Evolutionary conservation across 2,329 filamentous ascomycete genomes (phyloP), one percentile per base, ranked within the genome.

Genomic region (Stemphylium beticola): DNA sequence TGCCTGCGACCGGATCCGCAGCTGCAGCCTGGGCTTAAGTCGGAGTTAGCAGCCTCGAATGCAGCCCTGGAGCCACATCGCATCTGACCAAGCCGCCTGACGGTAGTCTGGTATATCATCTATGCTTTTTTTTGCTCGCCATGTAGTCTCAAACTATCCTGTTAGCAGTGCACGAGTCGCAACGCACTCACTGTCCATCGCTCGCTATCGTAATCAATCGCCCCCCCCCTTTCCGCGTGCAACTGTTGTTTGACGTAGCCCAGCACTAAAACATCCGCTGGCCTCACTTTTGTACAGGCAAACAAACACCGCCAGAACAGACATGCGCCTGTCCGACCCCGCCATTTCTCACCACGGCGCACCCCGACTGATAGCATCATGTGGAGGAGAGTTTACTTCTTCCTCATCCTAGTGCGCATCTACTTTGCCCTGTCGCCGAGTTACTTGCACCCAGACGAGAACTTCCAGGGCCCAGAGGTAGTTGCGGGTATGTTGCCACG

Each of bases 401-500:
- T 96, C 52, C 83, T 99, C 67, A 83, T 96, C 69, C 81, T 95
- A 65, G 86, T 96, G 69, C 89, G 95, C 76, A 83, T 98, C 71
- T 98, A 93, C 85, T 93, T 98, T 75, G 93, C 95, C 57, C 80
- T 98, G 62, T 93, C 90, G 60, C 91, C 95, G 55, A 98, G 93
- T 82, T 99, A 99, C 77, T 85, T 99, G 41, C 95, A 99, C 76
- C 95, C 95, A 4, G 95, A 99, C 79, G 95, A 99, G 83, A 95
- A 98, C 81, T 99, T 99, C 71, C 95, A 99, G 79, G 95, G 95
- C 32, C 95, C 95, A 14, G 95, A 99, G 81, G 89, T 98, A 62
- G 95, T 98, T 71, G 93, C 93, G 71, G 93, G 93, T 97, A 68
- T 46, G 65, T 17, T 33, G 20, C 29, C 15, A 22, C 38, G 40